Evolutionary conservation across 768 basidiomycete genomes (phyloP).

Genomic region (Antrodiella citrinella): DNA sequence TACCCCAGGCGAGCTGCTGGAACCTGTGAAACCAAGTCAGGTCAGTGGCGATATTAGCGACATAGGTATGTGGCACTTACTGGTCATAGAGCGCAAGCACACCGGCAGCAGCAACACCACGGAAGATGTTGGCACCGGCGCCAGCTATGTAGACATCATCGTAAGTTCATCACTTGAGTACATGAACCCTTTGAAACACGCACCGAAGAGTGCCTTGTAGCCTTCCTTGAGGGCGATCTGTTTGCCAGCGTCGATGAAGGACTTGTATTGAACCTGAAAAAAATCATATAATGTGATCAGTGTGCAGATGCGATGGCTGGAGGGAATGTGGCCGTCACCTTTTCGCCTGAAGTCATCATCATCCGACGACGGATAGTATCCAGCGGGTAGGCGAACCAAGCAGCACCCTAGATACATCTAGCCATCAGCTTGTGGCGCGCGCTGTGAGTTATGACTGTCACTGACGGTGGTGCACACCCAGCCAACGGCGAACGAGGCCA

Average conservation of each 20-base stretch:
- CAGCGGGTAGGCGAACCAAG: constrained; percentile 33
- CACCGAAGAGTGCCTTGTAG: constrained; percentile 28
- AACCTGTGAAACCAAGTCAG: constrained; percentile 18
- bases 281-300: no score
- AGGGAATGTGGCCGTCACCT: no score
- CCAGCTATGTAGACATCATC: constrained; percentile 41
- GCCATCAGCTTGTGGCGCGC: no score
- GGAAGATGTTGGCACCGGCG: constrained; percentile 48
- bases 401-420: constrained; percentile 29
- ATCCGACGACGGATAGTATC: constrained; percentile 38
- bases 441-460: no score
- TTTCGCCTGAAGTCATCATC: constrained; percentile 40
- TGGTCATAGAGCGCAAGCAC: constrained; percentile 60
- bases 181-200: constrained; percentile 7
- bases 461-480: constrained; percentile 33
- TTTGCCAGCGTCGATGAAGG: constrained; percentile 30
- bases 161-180: constrained; percentile 1
- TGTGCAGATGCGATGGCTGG: no score
- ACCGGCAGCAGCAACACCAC: constrained; percentile 42
- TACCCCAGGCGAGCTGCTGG: constrained; percentile 42
- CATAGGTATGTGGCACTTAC: constrained; percentile 15
- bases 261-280: constrained; percentile 28
- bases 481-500: constrained; percentile 33
- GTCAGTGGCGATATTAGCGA: not conserved
- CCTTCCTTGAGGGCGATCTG: constrained; percentile 37